Base-by-base conservation (phyloP, 2,329 filamentous ascomycete genomes). In the Penicillium polonicum region DNA sequence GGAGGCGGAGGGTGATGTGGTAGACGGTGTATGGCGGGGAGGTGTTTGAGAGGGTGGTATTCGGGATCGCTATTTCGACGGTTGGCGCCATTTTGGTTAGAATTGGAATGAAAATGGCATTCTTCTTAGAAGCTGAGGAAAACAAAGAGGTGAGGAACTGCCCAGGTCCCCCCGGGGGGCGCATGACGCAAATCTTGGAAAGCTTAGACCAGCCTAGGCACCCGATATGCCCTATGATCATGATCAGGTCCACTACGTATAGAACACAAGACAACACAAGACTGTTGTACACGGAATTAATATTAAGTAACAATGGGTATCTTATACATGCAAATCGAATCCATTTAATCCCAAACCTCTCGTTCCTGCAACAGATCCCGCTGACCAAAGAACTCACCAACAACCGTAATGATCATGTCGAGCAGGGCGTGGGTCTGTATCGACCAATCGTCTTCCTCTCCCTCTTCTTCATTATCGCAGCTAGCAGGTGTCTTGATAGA, bases 371-470 rank as follows among this genome's bases (percentile, higher is more conserved):
- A 82, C 61, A 97, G 76, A 74, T 97, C 93, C 63, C 88, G 83
- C 76, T 97, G 93, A 1, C 93, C 92, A 75, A 92, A 97, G 64
- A 90, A 86, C 75, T 96, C 92, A 66, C 91, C 92, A 48, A 89
- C 88, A 36, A 97, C 83, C 0, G 90, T 94, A 65, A 97, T 79
- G 52, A 97, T 90, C 91, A 96, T 96, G 75, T 95, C 92, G 35
- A 97, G 80, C 41, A 91, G 92, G n/a, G 86, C 88, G 29, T 84
- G 80, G 19, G 68, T 71, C 57, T 74, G 67, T 48, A 64, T 64
- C 15, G 53, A 54, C 35, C 63, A 49, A 68, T 68, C 57, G 57
- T 69, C 56, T 7, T 70, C 44, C 6, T 64, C 27, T 75, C 71
- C 23, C 7, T 39, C 19, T 42, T 48, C 43, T 5, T 23, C 38